Conservation (phyloP, 1,139 yeast genomes). For the Debaryomyces psychrophilus region DNA sequence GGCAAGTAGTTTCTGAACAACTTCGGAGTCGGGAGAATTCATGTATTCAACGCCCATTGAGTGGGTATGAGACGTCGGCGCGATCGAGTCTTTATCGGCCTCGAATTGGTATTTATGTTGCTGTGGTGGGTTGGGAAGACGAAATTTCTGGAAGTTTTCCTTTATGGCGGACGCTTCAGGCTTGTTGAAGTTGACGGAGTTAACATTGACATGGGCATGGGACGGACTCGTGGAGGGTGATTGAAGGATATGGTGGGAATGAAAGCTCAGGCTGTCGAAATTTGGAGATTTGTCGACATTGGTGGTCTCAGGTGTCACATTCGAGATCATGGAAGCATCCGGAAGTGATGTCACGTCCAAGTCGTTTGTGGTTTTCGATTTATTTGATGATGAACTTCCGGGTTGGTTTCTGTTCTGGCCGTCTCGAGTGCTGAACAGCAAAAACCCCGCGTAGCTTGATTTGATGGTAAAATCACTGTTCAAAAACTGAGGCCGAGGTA, state of each 20-base stretch:
- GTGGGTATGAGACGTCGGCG: neutral
- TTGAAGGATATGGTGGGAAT: neutral
- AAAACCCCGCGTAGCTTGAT: slow-evolving; percentile 35
- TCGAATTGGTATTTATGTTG: slow-evolving; percentile 6
- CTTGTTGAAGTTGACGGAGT: slow-evolving; percentile 15
- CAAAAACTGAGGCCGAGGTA: slow-evolving; percentile 37
- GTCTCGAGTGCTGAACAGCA: slow-evolving; percentile 31
- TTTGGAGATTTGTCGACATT: slow-evolving; percentile 4
- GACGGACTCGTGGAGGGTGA: slow-evolving; percentile 2
- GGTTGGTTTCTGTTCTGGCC: slow-evolving; percentile 42
- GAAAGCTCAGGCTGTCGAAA: neutral
- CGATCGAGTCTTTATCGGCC: neutral
- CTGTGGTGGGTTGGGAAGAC: slow-evolving; percentile 7
- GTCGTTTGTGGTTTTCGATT: slow-evolving; percentile 42
- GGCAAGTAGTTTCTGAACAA: neutral
- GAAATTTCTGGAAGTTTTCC: slow-evolving; percentile 17
- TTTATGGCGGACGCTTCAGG: slow-evolving; percentile 13
- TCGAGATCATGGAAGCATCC: neutral
- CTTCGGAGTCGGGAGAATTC: slow-evolving; percentile 8
- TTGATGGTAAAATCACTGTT: slow-evolving; percentile 34
- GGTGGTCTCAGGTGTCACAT: slow-evolving; percentile 1
- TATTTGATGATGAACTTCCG: slow-evolving; percentile 90
- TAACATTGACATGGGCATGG: slow-evolving; percentile 3
- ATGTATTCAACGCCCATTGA: slow-evolving; percentile 11
- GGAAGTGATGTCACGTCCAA: neutral